Conservation (phyloP, 805 yeast species). For the Myxozyma geophila region DNA sequence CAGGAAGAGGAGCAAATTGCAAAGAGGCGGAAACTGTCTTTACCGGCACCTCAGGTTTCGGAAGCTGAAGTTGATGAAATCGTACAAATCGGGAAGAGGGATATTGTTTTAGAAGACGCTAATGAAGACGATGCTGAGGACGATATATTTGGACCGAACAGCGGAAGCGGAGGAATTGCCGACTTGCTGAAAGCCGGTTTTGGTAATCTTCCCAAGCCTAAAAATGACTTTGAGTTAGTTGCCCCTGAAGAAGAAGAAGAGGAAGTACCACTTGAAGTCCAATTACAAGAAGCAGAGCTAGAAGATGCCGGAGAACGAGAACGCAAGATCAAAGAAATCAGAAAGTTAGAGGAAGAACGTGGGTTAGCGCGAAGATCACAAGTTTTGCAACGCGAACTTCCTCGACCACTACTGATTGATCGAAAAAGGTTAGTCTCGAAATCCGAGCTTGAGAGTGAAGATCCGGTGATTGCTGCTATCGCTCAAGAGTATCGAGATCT, state of each 20-base stretch:
- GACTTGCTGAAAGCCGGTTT: slow-evolving; percentile 26
- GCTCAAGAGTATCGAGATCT: slow-evolving; percentile 38
- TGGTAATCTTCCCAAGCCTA: slow-evolving; percentile 48
- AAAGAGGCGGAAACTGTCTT: slow-evolving; percentile 48
- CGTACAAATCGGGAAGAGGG: slow-evolving; percentile 40
- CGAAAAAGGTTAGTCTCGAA: slow-evolving; percentile 10
- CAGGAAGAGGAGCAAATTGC: slow-evolving; percentile 42
- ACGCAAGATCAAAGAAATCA: slow-evolving; percentile 34
- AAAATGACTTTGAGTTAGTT: slow-evolving; percentile 46
- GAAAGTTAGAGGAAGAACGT: slow-evolving; percentile 34
- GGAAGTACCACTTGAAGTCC: slow-evolving; percentile 23
- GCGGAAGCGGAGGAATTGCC: slow-evolving; percentile 17
- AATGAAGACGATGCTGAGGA: slow-evolving; percentile 42
- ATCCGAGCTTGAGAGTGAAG: slow-evolving; percentile 10
- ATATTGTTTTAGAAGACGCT: slow-evolving; percentile 33
- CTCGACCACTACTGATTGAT: slow-evolving; percentile 38
- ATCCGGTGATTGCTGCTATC: slow-evolving; percentile 30
- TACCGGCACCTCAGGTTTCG: slow-evolving; percentile 47
- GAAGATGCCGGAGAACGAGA: slow-evolving; percentile 44
- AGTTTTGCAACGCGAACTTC: slow-evolving; percentile 53
- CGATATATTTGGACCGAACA: slow-evolving; percentile 46
- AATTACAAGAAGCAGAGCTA: slow-evolving; percentile 30
- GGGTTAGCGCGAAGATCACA: slow-evolving; percentile 51
- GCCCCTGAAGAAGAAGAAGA: slow-evolving; percentile 46
- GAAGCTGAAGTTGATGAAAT: slow-evolving; percentile 44